Evolutionary conservation across 1,284 basidiomycete genomes (phyloP).

Genomic region (Microbotryum saponariae): DNA sequence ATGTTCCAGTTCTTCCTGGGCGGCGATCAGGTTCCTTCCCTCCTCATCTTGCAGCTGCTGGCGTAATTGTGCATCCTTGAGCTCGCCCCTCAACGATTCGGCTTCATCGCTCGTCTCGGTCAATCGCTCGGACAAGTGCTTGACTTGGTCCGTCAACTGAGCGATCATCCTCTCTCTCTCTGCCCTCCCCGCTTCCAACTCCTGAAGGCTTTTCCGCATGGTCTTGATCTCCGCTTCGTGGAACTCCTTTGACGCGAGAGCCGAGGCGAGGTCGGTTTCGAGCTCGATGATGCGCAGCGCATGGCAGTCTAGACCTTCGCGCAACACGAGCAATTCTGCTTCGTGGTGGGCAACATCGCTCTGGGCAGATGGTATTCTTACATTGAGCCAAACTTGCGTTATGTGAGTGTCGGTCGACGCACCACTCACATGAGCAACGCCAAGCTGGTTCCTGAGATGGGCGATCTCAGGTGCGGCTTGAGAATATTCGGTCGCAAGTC

Average conservation of each 20-base stretch:
- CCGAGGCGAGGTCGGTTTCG: background rate
- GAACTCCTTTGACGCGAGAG: background rate
- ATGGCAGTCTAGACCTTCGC: background rate
- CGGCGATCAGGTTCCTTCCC: constrained; percentile 3
- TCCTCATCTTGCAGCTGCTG: constrained; percentile 4
- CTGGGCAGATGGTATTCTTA: background rate
- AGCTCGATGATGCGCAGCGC: background rate
- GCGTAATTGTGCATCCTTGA: constrained; percentile 5
- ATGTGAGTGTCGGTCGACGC: background rate
- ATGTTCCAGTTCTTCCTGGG: constrained; percentile 10
- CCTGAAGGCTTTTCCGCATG: background rate
- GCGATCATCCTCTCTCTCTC: background rate
- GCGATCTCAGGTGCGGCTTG: no score
- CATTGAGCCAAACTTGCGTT: no score
- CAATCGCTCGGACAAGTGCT: background rate
- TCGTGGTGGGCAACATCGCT: constrained; percentile 1
- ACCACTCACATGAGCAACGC: background rate
- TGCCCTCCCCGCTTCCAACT: background rate
- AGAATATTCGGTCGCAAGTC: background rate
- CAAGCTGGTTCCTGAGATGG: constrained; percentile 2
- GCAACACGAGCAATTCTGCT: constrained; percentile 7
- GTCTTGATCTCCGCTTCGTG: background rate
- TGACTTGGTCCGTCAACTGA: background rate
- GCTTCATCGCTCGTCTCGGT: background rate
- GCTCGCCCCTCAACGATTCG: constrained; percentile 1